Percentiles rank a stretch among this genome's conserved stretches.
These are phyloP conservation scores for Agroathelia rolfsii DNA, from an alignment of 1,284 basidiomycete species.

Conservation along the genomic window DNA sequence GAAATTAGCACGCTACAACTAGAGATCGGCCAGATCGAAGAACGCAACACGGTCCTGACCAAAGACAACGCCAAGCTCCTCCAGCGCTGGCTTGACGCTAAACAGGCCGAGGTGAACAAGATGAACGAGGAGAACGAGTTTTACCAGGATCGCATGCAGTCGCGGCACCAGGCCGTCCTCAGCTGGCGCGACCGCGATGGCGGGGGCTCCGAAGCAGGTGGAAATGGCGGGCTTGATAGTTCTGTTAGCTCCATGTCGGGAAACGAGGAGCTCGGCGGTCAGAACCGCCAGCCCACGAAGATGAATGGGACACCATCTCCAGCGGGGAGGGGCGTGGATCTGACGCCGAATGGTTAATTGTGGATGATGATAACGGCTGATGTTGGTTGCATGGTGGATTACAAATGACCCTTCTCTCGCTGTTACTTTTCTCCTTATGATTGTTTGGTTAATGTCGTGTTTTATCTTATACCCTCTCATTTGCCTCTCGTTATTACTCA, in stretches of 20 bases:
- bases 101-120: slow-evolving; percentile 86
- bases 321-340: slow-evolving; percentile 54
- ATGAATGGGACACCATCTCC: slow-evolving; percentile 68
- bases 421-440: too few relatives aligned
- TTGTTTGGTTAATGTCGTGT: too few relatives aligned
- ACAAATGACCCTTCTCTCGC: too few relatives aligned
- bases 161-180: slow-evolving; percentile 47
- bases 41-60: slow-evolving; percentile 76
- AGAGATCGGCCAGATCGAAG: slow-evolving; percentile 83
- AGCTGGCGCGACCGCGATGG: slow-evolving; percentile 43
- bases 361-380: too few relatives aligned
- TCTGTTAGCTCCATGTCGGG: slow-evolving; percentile 40
- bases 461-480: too few relatives aligned
- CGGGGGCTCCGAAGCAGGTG: slow-evolving; percentile 16
- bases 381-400: too few relatives aligned
- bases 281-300: slow-evolving; percentile 37
- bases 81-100: slow-evolving; percentile 92
- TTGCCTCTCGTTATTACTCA: too few relatives aligned
- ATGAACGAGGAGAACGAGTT: slow-evolving; percentile 90
- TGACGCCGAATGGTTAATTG: slow-evolving; percentile 82
- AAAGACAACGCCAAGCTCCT: slow-evolving; percentile 92
- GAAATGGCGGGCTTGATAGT: slow-evolving; percentile 19
- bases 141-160: slow-evolving; percentile 68
- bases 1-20: slow-evolving; percentile 86
- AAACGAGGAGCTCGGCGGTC: slow-evolving; percentile 56